Evolutionary conservation across 345 rosid genomes (phyloP), one percentile per base, ranked within the genome.

Genomic region (Turnera subulata): DNA sequence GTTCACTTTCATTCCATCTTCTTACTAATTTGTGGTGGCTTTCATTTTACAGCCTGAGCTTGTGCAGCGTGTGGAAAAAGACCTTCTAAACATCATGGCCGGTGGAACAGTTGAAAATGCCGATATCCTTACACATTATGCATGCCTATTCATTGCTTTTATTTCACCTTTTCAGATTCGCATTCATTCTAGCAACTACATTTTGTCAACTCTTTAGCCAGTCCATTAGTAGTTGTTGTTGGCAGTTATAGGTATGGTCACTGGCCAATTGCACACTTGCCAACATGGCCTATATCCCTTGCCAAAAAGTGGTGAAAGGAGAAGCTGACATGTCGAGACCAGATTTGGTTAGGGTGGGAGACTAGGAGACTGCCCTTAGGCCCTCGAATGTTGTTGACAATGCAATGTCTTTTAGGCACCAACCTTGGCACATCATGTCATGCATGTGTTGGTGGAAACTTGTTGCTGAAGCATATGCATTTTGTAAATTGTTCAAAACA

Each of bases 1-100:
- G 54, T 33, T 53, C 20, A 24, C 29, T 44, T 61, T 29, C 47
- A 33, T 37, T 45, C 22, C 42, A 4, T 17, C 13, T 25, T 45
- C 39, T 57, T 11, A 43, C 29, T 65, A 66, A 59, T 73, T 68
- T 39, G 25, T 49, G 18, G 6, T 66, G 55, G 18, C 69, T 50
- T 52, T 23, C 46, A 32, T 52, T 75, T 69, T 76, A 73, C 87
- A 94, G 99, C 99, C 99, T 46, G 97, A 90, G 83, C 86, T 90
- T 69, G 97, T 94, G 46, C 95, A 77, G 66, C 83, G 95, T 15
- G 97, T 78, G 35, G 99, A 94, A 69, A 88, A 68, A 66, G 91
- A 90, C 66, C 76, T 94, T 76, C 54, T 90, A 77, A 90, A 90
- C 64, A 90, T 94, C 73, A 87, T 90, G 95, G 79, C 84, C 50